Evolutionary conservation across 2,329 filamentous ascomycete genomes (phyloP).

Genomic region (Orbilia blumenaviensis): DNA sequence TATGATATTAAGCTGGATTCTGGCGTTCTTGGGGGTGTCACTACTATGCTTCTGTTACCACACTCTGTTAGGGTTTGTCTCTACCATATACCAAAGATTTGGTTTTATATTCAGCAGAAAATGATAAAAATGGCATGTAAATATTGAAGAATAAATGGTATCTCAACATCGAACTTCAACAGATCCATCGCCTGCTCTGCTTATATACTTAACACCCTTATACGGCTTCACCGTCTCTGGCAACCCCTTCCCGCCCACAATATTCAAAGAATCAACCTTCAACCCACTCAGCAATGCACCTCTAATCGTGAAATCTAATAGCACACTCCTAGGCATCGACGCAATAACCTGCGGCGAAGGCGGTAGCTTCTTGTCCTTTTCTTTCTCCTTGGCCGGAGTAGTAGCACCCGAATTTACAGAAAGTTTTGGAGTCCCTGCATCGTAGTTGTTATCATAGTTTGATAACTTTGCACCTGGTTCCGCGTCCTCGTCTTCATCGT

Average conservation of each 20-base stretch:
- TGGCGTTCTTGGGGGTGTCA: conserved; percentile 16
- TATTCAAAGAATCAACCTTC: conserved; percentile 73
- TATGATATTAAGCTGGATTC: background rate
- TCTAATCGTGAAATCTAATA: conserved; percentile 76
- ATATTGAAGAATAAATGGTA: conserved; percentile 7
- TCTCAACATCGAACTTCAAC: conserved; percentile 64
- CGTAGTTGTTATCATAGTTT: conserved; percentile 54
- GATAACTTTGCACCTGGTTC: conserved; percentile 61
- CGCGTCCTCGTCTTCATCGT: conserved; percentile 65
- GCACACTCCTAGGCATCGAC: conserved; percentile 80
- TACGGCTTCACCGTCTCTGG: conserved; percentile 91
- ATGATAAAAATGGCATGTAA: conserved; percentile 3
- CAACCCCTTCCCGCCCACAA: conserved; percentile 81
- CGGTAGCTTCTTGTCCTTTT: conserved; percentile 57
- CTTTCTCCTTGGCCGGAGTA: conserved; percentile 59
- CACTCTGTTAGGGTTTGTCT: background rate
- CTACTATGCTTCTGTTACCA: background rate
- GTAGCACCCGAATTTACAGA: conserved; percentile 44
- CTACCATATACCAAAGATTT: background rate
- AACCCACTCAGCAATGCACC: conserved; percentile 75
- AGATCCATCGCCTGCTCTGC: conserved; percentile 61
- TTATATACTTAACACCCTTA: conserved; percentile 98
- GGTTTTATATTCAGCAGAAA: background rate
- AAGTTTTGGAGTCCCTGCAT: conserved; percentile 13
- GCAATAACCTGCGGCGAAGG: conserved; percentile 73